phyloP scores from a whole-genome alignment of 805 yeast species.

The Metschnikowia shivogae region DNA sequence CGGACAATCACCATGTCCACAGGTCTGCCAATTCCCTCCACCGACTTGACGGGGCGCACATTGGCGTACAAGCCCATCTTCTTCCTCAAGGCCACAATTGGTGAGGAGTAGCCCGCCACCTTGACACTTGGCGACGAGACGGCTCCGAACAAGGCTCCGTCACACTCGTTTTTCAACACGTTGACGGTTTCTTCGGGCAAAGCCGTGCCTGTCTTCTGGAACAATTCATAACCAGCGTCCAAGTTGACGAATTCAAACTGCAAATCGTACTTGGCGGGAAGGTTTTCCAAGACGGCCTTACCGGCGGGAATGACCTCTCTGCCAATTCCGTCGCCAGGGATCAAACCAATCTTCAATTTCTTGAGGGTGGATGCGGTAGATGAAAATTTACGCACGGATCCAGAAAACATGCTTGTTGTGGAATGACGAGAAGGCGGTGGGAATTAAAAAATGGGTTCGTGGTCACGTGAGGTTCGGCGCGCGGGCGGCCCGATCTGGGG shows the following conservation, averaged over 20 bases:
- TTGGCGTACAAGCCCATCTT: slow-evolving; percentile 92
- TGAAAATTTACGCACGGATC: slow-evolving; percentile 27
- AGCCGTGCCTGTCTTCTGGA: slow-evolving; percentile 93
- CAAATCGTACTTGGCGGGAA: slow-evolving; percentile 72
- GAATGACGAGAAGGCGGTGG: not conserved
- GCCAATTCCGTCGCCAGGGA: slow-evolving; percentile 99
- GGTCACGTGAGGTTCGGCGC: slow-evolving; percentile 1
- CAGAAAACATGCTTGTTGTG: slow-evolving; percentile 14
- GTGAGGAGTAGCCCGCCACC: slow-evolving; percentile 96
- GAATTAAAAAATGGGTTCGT: not conserved
- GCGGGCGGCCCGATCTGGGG: slow-evolving; percentile 7
- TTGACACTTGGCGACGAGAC: slow-evolving; percentile 92
- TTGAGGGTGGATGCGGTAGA: slow-evolving; percentile 29
- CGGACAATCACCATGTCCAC: slow-evolving; percentile 98
- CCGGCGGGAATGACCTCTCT: slow-evolving; percentile 98
- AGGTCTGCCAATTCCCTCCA: slow-evolving; percentile 77
- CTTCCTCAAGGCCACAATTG: slow-evolving; percentile 97
- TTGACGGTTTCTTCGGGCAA: slow-evolving; percentile 90
- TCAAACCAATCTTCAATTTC: slow-evolving; percentile 54
- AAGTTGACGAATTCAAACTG: slow-evolving; percentile 82
- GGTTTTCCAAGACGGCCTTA: slow-evolving; percentile 73
- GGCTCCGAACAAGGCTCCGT: slow-evolving; percentile 97
- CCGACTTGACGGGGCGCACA: slow-evolving; percentile 96
- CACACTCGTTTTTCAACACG: slow-evolving; percentile 72
- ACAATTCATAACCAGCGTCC: slow-evolving; percentile 92